Base-by-base conservation (phyloP, 2,329 filamentous ascomycete species). In the Dothistroma pini region DNA sequence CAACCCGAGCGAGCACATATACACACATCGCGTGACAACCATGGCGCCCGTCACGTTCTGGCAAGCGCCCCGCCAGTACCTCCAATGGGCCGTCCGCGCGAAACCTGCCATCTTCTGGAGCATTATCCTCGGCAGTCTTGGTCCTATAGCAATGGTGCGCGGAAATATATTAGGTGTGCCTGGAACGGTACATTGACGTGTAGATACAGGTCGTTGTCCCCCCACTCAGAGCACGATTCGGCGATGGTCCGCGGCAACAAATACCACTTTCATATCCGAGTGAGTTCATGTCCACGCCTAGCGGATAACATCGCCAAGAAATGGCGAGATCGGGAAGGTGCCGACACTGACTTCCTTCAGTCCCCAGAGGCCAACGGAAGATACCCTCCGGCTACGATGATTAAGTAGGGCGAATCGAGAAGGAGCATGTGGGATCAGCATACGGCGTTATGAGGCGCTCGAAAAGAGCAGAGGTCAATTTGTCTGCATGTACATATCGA, bases 101-200 rank as follows among this genome's bases (percentile, higher is more conserved):
- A 90, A 89, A 76, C 95, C 95, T 56, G 92, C 92, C 62, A 89
- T 92, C 80, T 96, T 97, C 83, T 97, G 87, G 84, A 91, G 90
- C 70, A 80, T 91, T 72, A 74, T 90, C 61, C 80, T 97, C 68
- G 93, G 90, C 69, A 80, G 78, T 66, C 71, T 86, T 58, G 92
- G 92, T 11, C 95, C 93, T 38, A 76, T 89, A 60, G 79, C 85
- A 60, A 80, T 96, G 65, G 76, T 72, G 62, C 52, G 56, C 52
- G 32, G 16, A 60, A 57, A 61, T 60, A 60, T 51, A 49, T 35
- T 16, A 4, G 21, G 9, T 12, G 19, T 7, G 19, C 19, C 25
- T 32, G 21, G 1, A 31, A n/a, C 16, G 22, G 14, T 50, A 9
- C 12, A 31, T 57, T 66, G 56, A 66, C 22, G 38, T 12, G 8